Evolutionary conservation across 345 rosid genomes (phyloP).

Genomic region (Gynandropsis gynandra): DNA sequence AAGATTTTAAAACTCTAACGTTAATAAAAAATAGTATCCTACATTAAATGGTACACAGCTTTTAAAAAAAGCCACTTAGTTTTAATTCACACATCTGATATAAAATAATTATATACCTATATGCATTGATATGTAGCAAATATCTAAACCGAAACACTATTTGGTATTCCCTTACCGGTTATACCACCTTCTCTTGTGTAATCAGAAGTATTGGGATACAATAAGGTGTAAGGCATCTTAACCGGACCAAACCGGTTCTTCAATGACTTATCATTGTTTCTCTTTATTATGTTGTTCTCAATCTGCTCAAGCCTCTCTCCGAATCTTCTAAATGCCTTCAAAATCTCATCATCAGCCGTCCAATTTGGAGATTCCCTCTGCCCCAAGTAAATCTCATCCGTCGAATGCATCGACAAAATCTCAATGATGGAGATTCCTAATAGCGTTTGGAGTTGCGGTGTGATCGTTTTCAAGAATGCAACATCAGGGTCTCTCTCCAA

Average conservation of each 20-base stretch:
- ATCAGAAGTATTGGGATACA: conserved; percentile 68
- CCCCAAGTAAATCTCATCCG: conserved; percentile 83
- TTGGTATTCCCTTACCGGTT: conserved; percentile 86
- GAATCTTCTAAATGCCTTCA: conserved; percentile 60
- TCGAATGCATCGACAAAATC: conserved; percentile 67
- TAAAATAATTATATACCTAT: no score
- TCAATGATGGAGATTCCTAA: conserved; percentile 85
- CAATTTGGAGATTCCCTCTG: conserved; percentile 64
- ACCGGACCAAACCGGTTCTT: conserved; percentile 81
- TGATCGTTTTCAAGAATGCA: conserved; percentile 75
- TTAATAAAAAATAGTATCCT: no score
- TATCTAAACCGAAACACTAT: conserved; percentile 66
- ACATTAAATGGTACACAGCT: no score
- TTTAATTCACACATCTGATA: no score
- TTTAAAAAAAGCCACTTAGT: no score
- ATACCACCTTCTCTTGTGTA: conserved; percentile 54
- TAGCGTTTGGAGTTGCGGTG: conserved; percentile 80
- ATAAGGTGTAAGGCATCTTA: conserved; percentile 66
- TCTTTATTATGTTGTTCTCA: conserved; percentile 43
- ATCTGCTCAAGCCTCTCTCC: conserved; percentile 41
- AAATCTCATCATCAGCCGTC: conserved; percentile 65
- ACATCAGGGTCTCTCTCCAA: conserved; percentile 42
- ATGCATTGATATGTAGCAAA: no score
- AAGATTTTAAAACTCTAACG: no score
- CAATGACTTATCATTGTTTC: conserved; percentile 52